These are phyloP conservation scores for Citrullus mucosospermus DNA, from an alignment of 306 rosid species.

Conservation along the genomic window DNA sequence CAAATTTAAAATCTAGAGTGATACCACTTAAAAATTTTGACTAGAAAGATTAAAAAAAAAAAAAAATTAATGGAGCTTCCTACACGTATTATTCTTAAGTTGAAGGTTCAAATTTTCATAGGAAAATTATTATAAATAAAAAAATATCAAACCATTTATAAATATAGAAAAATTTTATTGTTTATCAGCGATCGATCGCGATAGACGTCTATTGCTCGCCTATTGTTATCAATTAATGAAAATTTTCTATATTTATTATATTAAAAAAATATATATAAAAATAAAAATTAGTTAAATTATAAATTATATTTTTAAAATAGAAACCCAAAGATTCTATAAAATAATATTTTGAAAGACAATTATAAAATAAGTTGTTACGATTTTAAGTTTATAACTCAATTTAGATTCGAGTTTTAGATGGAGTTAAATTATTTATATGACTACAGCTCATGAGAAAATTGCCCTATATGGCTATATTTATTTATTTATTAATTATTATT, in stretches of 20 bases:
- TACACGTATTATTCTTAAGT: no score
- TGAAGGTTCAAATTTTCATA: no score
- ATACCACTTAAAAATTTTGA: neutral
- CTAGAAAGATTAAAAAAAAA: neutral
- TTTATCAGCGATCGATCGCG: no score
- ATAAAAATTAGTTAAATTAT: neutral
- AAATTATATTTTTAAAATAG: neutral
- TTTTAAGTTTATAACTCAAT: neutral
- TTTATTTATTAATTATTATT: neutral
- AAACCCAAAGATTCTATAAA: neutral
- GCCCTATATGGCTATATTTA: neutral
- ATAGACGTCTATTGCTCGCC: no score
- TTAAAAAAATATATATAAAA: no score
- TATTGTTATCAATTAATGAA: no score
- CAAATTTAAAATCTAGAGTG: neutral
- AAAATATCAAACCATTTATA: no score
- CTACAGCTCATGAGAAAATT: neutral
- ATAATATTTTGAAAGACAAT: neutral
- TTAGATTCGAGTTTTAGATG: neutral
- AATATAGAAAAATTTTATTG: no score
- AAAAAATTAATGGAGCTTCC: no score
- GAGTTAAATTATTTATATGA: neutral
- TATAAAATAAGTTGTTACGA: neutral
- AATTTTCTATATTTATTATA: no score
- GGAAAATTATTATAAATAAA: no score